These are phyloP conservation scores for Phoma sp. DNA, from an alignment of 2,329 filamentous ascomycete genomes.

Conservation along the genomic window DNA sequence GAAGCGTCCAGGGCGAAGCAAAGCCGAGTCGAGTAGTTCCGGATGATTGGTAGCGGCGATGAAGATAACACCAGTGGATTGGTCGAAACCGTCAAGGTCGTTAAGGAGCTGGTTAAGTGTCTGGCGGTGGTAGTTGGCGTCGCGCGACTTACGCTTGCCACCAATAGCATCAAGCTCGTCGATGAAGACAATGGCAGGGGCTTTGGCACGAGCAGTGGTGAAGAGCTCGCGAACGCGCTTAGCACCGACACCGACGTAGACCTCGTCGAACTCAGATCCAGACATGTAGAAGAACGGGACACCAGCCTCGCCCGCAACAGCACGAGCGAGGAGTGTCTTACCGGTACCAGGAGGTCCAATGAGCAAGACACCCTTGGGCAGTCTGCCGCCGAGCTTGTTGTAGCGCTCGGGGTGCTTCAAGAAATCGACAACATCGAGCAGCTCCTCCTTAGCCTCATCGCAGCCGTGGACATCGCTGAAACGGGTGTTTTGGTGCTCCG, in stretches of 20 bases:
- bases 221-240: conserved; percentile 98
- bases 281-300: conserved; percentile 99
- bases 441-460: conserved; percentile 96
- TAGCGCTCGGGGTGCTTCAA: conserved; percentile 92
- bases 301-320: conserved; percentile 94
- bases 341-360: conserved; percentile 96
- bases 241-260: conserved; percentile 95
- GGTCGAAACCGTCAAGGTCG: conserved; percentile 95
- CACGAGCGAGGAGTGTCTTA: conserved; percentile 93
- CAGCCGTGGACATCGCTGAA: conserved; percentile 97
- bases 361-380: conserved; percentile 94
- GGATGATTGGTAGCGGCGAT: conserved; percentile 97
- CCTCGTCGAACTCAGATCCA: conserved; percentile 96
- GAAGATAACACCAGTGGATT: conserved; percentile 92
- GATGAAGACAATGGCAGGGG: conserved; percentile 93
- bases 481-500: conserved; percentile 87
- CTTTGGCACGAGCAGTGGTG: conserved; percentile 78
- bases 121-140: conserved; percentile 95
- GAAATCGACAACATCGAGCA: conserved; percentile 96
- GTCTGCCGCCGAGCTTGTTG: conserved; percentile 90
- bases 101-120: conserved; percentile 97
- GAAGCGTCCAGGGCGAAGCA: conserved; percentile 93
- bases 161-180: conserved; percentile 95
- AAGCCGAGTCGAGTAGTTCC: conserved; percentile 89
- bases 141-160: conserved; percentile 88